A percentile compares a stretch with the other conserved stretches of the same genome.
Evolutionary conservation across 371 early-diverging fungal species (phyloP).

Genomic region (Mortierella sp.): DNA sequence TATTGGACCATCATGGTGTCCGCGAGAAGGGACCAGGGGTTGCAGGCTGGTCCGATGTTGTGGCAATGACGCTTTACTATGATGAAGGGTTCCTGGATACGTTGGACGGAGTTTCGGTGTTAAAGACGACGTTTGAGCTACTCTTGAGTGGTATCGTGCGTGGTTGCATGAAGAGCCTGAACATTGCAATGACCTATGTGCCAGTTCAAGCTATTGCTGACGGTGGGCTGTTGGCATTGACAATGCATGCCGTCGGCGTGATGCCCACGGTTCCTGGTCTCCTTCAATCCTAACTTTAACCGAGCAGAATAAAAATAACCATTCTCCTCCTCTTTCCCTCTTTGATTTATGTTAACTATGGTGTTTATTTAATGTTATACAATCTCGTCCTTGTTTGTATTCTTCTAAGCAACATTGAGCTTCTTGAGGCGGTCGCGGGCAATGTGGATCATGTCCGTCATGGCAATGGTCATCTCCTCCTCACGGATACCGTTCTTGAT

Average conservation of each 20-base stretch:
- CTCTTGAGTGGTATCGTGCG: conserved; percentile 9
- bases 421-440: conserved; percentile 82
- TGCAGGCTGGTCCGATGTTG: conserved; percentile 37
- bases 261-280: conserved; percentile 38
- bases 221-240: conserved; percentile 31
- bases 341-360: too few species aligned
- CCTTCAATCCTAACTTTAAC: not conserved
- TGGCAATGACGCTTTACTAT: conserved; percentile 38
- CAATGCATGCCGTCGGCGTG: conserved; percentile 36
- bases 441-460: conserved; percentile 80
- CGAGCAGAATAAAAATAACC: too few species aligned
- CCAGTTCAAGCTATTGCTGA: conserved; percentile 45
- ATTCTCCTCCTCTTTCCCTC: too few species aligned
- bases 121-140: conserved; percentile 13
- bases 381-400: too few species aligned
- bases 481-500: conserved; percentile 62
- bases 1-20: conserved; percentile 14
- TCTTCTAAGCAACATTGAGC: conserved; percentile 48
- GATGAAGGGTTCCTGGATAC: conserved; percentile 12
- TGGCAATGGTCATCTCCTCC: conserved; percentile 70
- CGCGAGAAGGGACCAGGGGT: conserved; percentile 34
- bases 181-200: conserved; percentile 37
- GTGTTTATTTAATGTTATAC: too few species aligned
- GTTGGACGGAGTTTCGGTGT: not conserved
- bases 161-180: not conserved